Evolutionary conservation across 176 grass and related monocot genomes (phyloP).

Genomic region (Cenchrus fungigraminus): DNA sequence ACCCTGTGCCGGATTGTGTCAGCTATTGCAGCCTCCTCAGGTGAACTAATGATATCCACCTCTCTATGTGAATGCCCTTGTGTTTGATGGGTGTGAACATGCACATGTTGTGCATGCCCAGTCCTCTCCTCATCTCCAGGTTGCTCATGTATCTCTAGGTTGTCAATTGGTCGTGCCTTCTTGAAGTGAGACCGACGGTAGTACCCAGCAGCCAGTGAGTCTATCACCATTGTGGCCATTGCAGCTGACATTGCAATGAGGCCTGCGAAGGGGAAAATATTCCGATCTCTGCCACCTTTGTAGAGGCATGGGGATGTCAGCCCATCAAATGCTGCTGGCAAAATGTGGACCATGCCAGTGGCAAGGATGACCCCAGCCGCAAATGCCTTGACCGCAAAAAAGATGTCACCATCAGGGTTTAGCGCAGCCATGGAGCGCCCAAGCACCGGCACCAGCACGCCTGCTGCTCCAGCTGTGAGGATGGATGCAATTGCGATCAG

Average conservation of each 20-base stretch:
- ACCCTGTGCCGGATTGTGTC: constrained; percentile 83
- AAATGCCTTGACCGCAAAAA: constrained; percentile 90
- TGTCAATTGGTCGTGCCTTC: constrained; percentile 78
- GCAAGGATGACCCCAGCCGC: constrained; percentile 89
- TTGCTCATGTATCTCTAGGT: constrained; percentile 42
- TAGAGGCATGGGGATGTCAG: constrained; percentile 77
- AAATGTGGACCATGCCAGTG: constrained; percentile 92
- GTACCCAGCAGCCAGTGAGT: constrained; percentile 90
- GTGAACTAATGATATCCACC: constrained; percentile 23
- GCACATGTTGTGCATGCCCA: constrained; percentile 40
- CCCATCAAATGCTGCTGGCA: constrained; percentile 72
- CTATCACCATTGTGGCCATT: constrained; percentile 81
- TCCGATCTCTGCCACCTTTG: constrained; percentile 42
- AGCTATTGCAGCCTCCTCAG: constrained; percentile 55
- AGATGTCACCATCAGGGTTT: constrained; percentile 65
- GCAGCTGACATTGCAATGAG: constrained; percentile 86
- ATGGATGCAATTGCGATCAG: constrained; percentile 84
- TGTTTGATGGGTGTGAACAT: constrained; percentile 52
- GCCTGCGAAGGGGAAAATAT: constrained; percentile 68
- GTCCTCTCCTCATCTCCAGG: constrained; percentile 27
- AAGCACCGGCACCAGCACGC: constrained; percentile 78
- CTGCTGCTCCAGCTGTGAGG: constrained; percentile 69
- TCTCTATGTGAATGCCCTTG: constrained; percentile 63
- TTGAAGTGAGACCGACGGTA: constrained; percentile 81
- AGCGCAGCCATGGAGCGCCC: constrained; percentile 64